Percentiles rank a stretch among this genome's conserved stretches.
phyloP scores from a whole-genome alignment of 2,329 filamentous ascomycete species.

The Chaetomium globosum region DNA sequence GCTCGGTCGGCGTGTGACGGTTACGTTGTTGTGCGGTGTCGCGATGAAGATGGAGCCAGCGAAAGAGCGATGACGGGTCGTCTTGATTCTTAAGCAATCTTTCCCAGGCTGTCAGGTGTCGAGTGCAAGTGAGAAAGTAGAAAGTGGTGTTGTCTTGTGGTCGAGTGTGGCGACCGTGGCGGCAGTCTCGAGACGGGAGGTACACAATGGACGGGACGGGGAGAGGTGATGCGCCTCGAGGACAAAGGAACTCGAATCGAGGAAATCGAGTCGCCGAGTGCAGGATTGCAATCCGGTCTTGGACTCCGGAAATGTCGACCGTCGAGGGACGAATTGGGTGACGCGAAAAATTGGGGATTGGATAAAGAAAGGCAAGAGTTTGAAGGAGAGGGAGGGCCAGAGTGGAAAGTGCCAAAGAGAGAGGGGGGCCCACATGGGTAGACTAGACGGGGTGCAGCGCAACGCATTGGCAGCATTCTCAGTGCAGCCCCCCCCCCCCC shows the following conservation, averaged over 20 bases:
- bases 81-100: background rate
- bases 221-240: constrained; percentile 39
- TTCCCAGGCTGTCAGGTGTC: constrained; percentile 8
- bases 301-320: constrained; percentile 12
- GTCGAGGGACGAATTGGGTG: constrained; percentile 32
- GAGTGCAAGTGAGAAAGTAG: constrained; percentile 4
- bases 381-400: constrained; percentile 35
- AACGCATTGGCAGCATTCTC: constrained; percentile 22
- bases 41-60: constrained; percentile 15
- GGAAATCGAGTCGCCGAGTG: constrained; percentile 31
- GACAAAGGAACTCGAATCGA: constrained; percentile 38
- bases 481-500: constrained; percentile 10
- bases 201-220: constrained; percentile 34
- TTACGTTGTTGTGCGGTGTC: constrained; percentile 25
- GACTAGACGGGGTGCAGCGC: constrained; percentile 26
- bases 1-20: constrained; percentile 24
- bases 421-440: constrained; percentile 38
- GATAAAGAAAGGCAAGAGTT: constrained; percentile 38
- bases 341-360: constrained; percentile 34
- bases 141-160: background rate
- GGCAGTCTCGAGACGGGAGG: constrained; percentile 26
- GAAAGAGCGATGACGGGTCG: background rate
- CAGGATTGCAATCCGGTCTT: constrained; percentile 26
- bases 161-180: constrained; percentile 30
- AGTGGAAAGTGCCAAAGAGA: constrained; percentile 34